These are phyloP conservation scores for Verticillium nonalfalfae DNA, from an alignment of 2,329 filamentous ascomycete genomes.

Conservation along the genomic window DNA sequence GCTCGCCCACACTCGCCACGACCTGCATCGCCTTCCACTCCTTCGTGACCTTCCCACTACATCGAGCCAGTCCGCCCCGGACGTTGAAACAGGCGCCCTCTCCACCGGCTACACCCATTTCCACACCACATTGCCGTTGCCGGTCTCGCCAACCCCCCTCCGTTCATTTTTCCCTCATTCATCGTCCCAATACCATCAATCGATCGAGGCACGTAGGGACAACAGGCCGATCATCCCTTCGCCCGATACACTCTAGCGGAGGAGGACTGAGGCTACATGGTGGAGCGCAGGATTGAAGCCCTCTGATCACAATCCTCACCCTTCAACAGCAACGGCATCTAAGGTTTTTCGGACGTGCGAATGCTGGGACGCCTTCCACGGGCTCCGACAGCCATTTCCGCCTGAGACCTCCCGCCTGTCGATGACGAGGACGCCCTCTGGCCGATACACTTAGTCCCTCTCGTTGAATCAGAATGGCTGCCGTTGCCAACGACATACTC, in stretches of 20 bases:
- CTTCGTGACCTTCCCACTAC: not conserved
- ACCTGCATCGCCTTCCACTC: not conserved
- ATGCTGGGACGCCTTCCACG: not conserved
- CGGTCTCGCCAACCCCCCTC: not conserved
- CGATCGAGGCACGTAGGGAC: not conserved
- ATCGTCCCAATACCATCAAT: not conserved
- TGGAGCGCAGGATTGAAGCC: not conserved
- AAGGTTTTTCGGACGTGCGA: not conserved
- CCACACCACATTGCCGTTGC: not conserved
- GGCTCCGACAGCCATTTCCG: not conserved
- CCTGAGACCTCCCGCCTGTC: not conserved
- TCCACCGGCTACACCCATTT: not conserved
- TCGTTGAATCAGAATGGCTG: not conserved
- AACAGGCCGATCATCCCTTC: not conserved
- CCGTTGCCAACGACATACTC: slow-evolving; percentile 18
- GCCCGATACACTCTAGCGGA: not conserved
- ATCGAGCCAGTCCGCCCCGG: not conserved
- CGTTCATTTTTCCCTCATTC: not conserved
- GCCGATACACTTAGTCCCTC: not conserved
- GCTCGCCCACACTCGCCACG: not conserved
- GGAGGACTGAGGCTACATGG: not conserved
- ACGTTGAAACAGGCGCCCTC: not conserved
- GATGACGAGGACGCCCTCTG: not conserved
- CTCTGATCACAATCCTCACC: not conserved
- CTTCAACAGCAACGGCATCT: not conserved